Evolutionary conservation across 2,329 filamentous ascomycete species (phyloP), one percentile per base, ranked within the genome.

Genomic region (Bretziella fagacearum): DNA sequence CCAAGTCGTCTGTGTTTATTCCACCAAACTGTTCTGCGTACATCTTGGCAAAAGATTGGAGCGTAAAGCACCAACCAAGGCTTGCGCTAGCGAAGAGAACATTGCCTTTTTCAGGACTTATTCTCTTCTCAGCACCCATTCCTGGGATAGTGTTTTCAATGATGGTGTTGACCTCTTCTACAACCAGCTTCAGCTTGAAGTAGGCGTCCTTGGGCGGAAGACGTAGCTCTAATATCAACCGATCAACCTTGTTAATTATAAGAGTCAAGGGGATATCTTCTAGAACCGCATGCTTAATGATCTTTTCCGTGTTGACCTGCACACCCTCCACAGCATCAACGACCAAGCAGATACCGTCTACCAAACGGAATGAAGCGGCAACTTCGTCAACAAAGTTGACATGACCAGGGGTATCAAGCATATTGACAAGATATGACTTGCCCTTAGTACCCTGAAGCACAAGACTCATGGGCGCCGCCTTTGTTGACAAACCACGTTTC

Each of bases 341-440:
- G 11, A 98, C 81, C 42, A 98, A 66, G 45, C 93, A 89, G 20
- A 96, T 78, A 51, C 91, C 91, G 59, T 98, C 91, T 3, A 83
- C 87, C 44, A 98, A 65, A 35, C 91, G 77, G 56, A 94, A 68
- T 1, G 86, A 81, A 3, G 86, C 79, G 6, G 91, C 91, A 30
- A 98, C 85, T 62, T 98, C 91, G 59, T 98, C 91, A 35, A 93
- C 89, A 60, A 98, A 98, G 62, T 98, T 95, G 58, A 96, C 91
- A 60, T 98, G 91, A 5, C 91, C 91, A 1, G 91, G 91, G 1
- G 91, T 98, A 63, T 98, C 91, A 50, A 98, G 70, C 47, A 98
- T 78, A 63, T 96, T 96, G 65, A 98, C 67, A 2, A 98, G 71
- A 64, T 96, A 87, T 29, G 87, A 96, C 64, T 98, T 98, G 46